Base-by-base conservation (phyloP, 1,284 basidiomycete species). In the Ceratobasidium papillatum region DNA sequence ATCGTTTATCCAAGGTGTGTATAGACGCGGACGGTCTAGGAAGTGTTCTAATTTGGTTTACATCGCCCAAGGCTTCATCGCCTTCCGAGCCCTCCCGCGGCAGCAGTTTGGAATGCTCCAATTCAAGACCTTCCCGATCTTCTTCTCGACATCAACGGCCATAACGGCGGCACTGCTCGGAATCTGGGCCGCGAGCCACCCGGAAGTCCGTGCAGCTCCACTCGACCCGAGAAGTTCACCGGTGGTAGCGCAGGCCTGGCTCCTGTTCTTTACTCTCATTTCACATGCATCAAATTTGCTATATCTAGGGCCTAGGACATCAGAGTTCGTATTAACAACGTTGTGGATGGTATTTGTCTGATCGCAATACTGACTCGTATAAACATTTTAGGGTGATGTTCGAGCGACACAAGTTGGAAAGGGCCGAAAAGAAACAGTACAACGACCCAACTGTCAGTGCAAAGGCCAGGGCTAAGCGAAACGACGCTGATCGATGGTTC, bases 51-150 rank as follows among this genome's bases (percentile, higher is more conserved):
- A 25, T 25, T 51, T 25, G 8, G 14, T n/a, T 62, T 51, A 8
- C 64, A 61, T 34, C 34, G 41, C 27, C 45, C 51, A 51, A 75
- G 76, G 76, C 34, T 63, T 75, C 14, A 75, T 77, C 58, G 75
- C 69, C 22, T 74, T 74, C 65, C 71, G 61, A 22, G 74, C 75
- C 34, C 68, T 77, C 19, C 74, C 91, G 25, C 86, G 89, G 64
- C 88, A 91, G 71, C 89, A 91, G 76, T 95, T 95, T 78, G 88
- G 90, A n/a, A 83, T 86, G 52, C 86, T 95, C 45, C 93, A 95
- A 80, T 88, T 91, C 78, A 86, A 86, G 78, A 87, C 87, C 0
- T 92, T 93, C 82, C 92, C 94, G 0, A 81, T 91, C 74, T 95
- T 93, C 83, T 94, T 95, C 79, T 81, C 86, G 32, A 81, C 88